These are phyloP conservation scores for Talaromyces ruber DNA, from an alignment of 495 filamentous ascomycete species.

Conservation along the genomic window DNA sequence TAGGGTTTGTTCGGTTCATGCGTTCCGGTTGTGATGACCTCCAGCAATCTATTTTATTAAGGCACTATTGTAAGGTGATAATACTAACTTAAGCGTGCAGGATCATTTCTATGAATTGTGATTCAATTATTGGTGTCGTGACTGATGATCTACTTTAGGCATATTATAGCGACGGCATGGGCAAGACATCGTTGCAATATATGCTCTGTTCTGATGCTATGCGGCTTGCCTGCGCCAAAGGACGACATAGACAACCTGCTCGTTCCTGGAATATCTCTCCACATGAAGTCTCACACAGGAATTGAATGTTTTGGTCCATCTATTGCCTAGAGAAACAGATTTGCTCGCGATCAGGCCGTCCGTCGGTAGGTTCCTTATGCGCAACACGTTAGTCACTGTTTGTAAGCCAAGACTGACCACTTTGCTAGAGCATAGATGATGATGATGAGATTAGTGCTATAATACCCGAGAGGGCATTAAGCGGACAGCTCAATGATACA, in stretches of 20 bases:
- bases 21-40: too few relatives aligned
- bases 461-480: not conserved
- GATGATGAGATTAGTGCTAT: constrained; percentile 1
- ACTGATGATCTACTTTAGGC: not conserved
- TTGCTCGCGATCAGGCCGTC: constrained; percentile 2
- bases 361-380: not conserved
- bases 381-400: not conserved
- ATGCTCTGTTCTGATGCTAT: constrained; percentile 2
- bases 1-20: too few relatives aligned
- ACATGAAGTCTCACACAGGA: not conserved
- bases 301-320: constrained; percentile 1
- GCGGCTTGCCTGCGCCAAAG: constrained; percentile 1
- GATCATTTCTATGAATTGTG: too few relatives aligned
- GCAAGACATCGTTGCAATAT: not conserved
- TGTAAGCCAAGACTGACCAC: not conserved
- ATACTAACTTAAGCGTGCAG: too few relatives aligned
- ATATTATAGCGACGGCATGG: not conserved
- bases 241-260: not conserved
- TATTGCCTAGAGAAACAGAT: constrained; percentile 3
- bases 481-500: not conserved
- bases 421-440: not conserved
- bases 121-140: too few relatives aligned
- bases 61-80: too few relatives aligned
- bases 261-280: not conserved
- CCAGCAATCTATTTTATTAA: too few relatives aligned